These are phyloP conservation scores for Boletellus sp. DNA, from an alignment of 768 basidiomycete genomes.

Conservation along the genomic window DNA sequence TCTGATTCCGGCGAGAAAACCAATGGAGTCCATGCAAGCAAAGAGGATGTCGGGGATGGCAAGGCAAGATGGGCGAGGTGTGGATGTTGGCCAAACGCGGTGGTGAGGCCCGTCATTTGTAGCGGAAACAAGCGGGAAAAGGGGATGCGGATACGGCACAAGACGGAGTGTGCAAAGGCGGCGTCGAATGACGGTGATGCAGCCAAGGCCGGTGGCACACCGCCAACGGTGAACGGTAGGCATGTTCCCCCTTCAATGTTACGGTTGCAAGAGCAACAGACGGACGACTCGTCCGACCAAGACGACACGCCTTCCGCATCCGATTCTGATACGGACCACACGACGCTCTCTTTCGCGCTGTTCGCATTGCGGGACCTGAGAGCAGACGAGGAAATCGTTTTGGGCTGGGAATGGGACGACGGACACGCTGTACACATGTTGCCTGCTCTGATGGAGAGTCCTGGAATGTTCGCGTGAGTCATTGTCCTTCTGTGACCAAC, in stretches of 20 bases:
- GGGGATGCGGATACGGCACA: constrained; percentile 18
- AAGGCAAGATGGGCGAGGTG: constrained; percentile 54
- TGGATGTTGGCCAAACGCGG: constrained; percentile 52
- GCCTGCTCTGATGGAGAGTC: constrained; percentile 60
- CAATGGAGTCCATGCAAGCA: background rate
- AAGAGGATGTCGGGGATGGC: constrained; percentile 38
- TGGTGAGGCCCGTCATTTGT: constrained; percentile 44
- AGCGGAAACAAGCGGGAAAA: constrained; percentile 16
- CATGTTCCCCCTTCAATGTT: constrained; percentile 7
- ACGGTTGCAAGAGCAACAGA: constrained; percentile 9
- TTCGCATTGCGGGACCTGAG: constrained; percentile 76
- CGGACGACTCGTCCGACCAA: constrained; percentile 17
- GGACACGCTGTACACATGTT: constrained; percentile 77
- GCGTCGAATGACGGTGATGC: background rate
- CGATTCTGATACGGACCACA: constrained; percentile 27
- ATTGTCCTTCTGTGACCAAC: background rate
- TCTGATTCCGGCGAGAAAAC: constrained; percentile 19
- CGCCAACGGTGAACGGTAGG: constrained; percentile 10
- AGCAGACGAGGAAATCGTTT: constrained; percentile 78
- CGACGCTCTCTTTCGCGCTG: constrained; percentile 65
- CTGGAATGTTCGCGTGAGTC: constrained; percentile 56
- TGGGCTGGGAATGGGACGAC: constrained; percentile 98
- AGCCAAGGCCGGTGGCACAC: background rate
- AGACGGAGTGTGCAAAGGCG: constrained; percentile 14
- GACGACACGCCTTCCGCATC: constrained; percentile 13